Evolutionary conservation across 1,284 basidiomycete species (phyloP).

Genomic region (Puccinia triticina): DNA sequence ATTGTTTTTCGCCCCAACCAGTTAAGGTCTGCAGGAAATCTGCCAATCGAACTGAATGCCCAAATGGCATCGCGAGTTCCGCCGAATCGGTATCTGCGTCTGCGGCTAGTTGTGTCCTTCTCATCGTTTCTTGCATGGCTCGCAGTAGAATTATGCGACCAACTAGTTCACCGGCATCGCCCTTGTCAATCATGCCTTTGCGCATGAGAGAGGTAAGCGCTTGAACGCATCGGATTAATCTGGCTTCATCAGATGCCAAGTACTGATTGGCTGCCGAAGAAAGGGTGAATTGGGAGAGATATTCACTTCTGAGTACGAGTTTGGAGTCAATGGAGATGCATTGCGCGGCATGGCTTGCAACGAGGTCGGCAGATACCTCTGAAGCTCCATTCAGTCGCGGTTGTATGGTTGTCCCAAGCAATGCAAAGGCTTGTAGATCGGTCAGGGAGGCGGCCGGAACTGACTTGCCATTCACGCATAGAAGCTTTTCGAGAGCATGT

Average conservation of each 20-base stretch:
- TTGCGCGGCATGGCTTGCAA: neutral
- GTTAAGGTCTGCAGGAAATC: neutral
- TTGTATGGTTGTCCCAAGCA: conserved; percentile 2
- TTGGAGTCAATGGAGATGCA: neutral
- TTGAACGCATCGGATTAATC: neutral
- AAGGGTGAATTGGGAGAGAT: neutral
- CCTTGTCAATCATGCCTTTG: neutral
- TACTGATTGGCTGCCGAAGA: conserved; percentile 2
- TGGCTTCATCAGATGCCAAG: neutral
- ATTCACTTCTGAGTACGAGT: neutral
- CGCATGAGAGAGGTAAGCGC: neutral
- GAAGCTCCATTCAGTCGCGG: neutral
- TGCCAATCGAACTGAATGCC: neutral
- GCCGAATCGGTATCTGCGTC: neutral
- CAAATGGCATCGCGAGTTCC: conserved; percentile 1
- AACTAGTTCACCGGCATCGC: neutral
- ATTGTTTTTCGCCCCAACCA: neutral
- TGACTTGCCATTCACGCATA: neutral
- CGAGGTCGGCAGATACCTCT: neutral
- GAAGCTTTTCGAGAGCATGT: neutral
- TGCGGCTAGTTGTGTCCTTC: neutral
- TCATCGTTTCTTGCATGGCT: neutral
- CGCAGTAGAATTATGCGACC: neutral
- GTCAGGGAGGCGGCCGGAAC: neutral
- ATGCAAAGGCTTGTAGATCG: neutral